Evolutionary conservation across 2,329 filamentous ascomycete species (phyloP), one percentile per base, ranked within the genome.

Genomic region (Lasiodiplodia citricola): DNA sequence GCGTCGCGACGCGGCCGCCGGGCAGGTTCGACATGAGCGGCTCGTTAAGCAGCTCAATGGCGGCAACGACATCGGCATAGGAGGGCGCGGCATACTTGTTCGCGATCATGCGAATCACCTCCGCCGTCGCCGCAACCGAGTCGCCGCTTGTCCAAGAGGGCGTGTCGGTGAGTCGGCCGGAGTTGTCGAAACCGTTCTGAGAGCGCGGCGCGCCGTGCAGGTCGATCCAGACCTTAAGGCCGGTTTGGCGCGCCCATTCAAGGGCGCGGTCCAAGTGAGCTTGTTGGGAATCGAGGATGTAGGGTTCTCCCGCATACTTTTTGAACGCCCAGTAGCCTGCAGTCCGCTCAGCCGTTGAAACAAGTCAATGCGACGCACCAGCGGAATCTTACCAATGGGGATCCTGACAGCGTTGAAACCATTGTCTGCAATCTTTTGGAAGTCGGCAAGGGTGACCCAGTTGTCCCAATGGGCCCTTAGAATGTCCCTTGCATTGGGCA

Each of bases 131-230:
- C 25, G 79, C 70, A 10, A 86, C 79, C 0, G 82, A 86, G 70
- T 84, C 77, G 31, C 83, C 84, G 31, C 78, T 75, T 70, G 83
- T 82, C 81, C 84, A 87, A 2, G 76, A 75, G 70, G 81, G 82
- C 25, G 69, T 81, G 57, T 70, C 72, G 60, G 79, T 80, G 72
- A 79, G 80, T 68, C 86, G 83, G 3, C 88, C 88, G 50, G 84
- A 87, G 76, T 90, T 89, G 76, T 90, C 88, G 74, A 87, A 89
- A 11, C 87, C 87, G 70, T 89, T 89, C 72, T 89, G 87, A 2
- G 81, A 83, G 56, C 83, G 83, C 2, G 77, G 78, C 14, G 76
- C 77, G 44, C 86, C 87, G 74, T 89, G 87, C 11, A 88, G 80
- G 72, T 89, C 87, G 62, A 89, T 84, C 73, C 87, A 80, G 21